A percentile compares a stretch with the other conserved stretches of the same genome.
Conservation (phyloP, 176 grass and related monocot species). For the Pontederia paniculata region DNA sequence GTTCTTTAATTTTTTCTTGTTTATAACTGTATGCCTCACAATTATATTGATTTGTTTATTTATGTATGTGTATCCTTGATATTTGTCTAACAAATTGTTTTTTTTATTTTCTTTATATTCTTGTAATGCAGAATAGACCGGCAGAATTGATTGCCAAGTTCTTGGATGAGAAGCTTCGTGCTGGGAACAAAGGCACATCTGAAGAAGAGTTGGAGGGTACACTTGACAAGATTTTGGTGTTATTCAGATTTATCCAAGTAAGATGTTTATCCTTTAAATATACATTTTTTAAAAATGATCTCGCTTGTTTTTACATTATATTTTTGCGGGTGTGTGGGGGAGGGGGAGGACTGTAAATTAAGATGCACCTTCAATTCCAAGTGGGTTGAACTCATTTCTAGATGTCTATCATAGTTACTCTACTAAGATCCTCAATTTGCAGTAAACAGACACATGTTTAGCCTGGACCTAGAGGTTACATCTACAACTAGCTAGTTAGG, state of each 20-base stretch:
- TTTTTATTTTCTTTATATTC: too few species aligned
- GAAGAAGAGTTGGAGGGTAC: slow-evolving; percentile 99
- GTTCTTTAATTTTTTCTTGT: too few species aligned
- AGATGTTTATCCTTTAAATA: slow-evolving; percentile 23
- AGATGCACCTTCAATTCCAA: too few species aligned
- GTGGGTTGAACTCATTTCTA: too few species aligned
- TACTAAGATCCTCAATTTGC: too few species aligned
- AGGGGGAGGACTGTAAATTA: not conserved
- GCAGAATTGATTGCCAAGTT: slow-evolving; percentile 99
- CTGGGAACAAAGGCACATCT: slow-evolving; percentile 98
- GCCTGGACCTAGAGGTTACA: too few species aligned
- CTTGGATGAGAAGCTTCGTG: slow-evolving; percentile 94
- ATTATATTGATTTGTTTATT: slow-evolving; percentile 9
- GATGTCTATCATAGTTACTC: too few species aligned
- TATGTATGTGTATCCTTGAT: not conserved
- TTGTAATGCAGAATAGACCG: slow-evolving; percentile 64
- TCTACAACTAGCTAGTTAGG: too few species aligned
- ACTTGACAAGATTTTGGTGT: slow-evolving; percentile 92
- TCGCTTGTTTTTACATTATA: not conserved
- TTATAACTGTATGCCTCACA: too few species aligned
- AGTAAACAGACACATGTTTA: too few species aligned
- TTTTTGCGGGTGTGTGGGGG: not conserved
- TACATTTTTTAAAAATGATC: too few species aligned
- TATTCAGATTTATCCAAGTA: slow-evolving; percentile 99
- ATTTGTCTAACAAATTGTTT: not conserved